Conservation (phyloP, 306 rosid genomes). For the Pyrus betulifolia region DNA sequence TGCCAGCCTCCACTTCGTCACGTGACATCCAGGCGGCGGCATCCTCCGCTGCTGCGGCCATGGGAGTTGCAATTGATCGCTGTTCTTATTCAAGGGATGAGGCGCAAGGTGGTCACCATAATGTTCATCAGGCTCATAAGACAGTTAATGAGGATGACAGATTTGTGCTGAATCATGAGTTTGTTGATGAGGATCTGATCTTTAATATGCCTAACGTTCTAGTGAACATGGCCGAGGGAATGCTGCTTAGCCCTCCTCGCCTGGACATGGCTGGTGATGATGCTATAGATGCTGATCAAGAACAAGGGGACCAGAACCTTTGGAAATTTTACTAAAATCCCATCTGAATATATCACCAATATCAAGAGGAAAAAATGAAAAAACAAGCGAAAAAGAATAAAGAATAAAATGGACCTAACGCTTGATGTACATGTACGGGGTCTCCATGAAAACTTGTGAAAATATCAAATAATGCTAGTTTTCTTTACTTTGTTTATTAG, state of each 20-base stretch:
- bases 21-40: slow-evolving; percentile 80
- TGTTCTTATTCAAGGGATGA: background rate
- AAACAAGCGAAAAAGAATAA: background rate
- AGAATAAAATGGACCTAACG: background rate
- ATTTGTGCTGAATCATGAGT: slow-evolving; percentile 14
- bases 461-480: background rate
- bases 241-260: slow-evolving; percentile 93
- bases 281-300: background rate
- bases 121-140: background rate
- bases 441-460: slow-evolving; percentile 30
- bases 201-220: slow-evolving; percentile 86
- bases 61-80: slow-evolving; percentile 30
- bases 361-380: background rate
- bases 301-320: slow-evolving; percentile 25
- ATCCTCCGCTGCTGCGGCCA: slow-evolving; percentile 63
- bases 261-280: slow-evolving; percentile 21
- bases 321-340: slow-evolving; percentile 28
- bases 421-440: slow-evolving; percentile 29
- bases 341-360: background rate
- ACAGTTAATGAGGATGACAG: background rate
- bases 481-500: background rate
- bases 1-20: slow-evolving; percentile 68
- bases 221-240: slow-evolving; percentile 79
- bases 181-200: slow-evolving; percentile 79
- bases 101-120: background rate